phyloP scores from a whole-genome alignment of 73 alveolate species.

The Stentor roeselii region DNA sequence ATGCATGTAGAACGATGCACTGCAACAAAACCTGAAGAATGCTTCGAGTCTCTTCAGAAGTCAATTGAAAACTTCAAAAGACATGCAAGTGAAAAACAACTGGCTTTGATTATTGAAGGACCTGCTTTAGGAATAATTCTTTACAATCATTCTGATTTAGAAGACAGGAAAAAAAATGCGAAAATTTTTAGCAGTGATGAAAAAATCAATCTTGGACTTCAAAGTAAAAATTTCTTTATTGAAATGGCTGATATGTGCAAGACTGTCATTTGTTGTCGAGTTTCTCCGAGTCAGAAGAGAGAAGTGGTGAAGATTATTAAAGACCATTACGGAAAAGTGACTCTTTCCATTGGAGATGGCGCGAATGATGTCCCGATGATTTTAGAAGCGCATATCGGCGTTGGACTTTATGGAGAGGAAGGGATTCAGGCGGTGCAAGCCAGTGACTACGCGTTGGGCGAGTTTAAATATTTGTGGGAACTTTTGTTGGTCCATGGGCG shows the following conservation, averaged over 20 bases:
- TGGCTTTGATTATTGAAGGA: slow-evolving; percentile 20
- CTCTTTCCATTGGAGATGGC: slow-evolving; percentile 99
- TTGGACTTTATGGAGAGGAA: slow-evolving; percentile 96
- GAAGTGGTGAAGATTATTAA: slow-evolving; percentile 88
- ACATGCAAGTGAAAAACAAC: background rate
- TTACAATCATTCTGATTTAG: background rate
- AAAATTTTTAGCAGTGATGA: background rate
- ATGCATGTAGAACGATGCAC: background rate
- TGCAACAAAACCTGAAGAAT: background rate
- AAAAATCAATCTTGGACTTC: background rate
- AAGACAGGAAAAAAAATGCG: background rate
- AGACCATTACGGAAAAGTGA: slow-evolving; percentile 59
- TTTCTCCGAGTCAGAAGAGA: slow-evolving; percentile 89
- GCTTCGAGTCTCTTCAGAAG: background rate
- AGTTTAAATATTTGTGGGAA: slow-evolving; percentile 70
- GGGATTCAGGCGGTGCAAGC: slow-evolving; percentile 95
- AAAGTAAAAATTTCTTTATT: background rate
- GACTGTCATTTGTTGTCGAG: slow-evolving; percentile 86
- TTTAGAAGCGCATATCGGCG: slow-evolving; percentile 79
- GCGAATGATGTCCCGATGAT: slow-evolving; percentile 99
- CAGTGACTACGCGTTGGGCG: slow-evolving; percentile 89
- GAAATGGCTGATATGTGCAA: slow-evolving; percentile 36
- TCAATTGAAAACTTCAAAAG: background rate
- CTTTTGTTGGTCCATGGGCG: slow-evolving; percentile 80
- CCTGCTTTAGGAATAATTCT: slow-evolving; percentile 5